Base-by-base conservation (phyloP, 2,329 filamentous ascomycete species). In the Microsporum ferrugineum region DNA sequence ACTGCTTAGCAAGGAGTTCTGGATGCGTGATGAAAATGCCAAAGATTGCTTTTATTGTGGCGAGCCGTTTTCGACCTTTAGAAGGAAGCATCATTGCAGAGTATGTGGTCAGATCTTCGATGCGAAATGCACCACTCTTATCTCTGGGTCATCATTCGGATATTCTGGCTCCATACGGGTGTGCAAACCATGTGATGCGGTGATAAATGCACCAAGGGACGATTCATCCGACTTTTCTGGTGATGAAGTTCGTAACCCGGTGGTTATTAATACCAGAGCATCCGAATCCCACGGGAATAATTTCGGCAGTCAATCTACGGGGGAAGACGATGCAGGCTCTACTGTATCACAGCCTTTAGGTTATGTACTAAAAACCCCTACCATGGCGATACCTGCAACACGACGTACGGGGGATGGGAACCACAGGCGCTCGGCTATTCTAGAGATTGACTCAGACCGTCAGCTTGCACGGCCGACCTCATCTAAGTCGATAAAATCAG, bases 11-110 rank as follows among this genome's bases (percentile, higher is more conserved):
- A 94, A 91, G 69, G 91, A 97, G 67, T 97, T 96, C 68, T 97
- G 92, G 94, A 99, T 99, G 94, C 89, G 91, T 63, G 94, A 99
- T 71, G 94, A 97, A 70, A 96, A 95, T 64, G 95, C 92, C 63
- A 97, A 95, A 71, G 92, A 96, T 68, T 99, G 94, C 70, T 99
- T 96, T 71, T 84, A 89, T 51, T 99, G 94, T 69, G 89, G 89
- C 51, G 88, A 89, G 62, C 83, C 88, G 1, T 99, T 99, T 70
- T 91, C 90, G 0, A 94, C 92, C 0, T 97, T 97, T 71, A 84
- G 94, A 62, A 85, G 94, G 65, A 99, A 99, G 71, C 94, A 99
- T 72, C 94, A 99, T 73, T 99, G 94, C 72, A 86, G 95, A 63
- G 83, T 83, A 0, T 99, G 94, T 71, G 94, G 94, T n/a, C 95